phyloP scores from a whole-genome alignment of 2,329 filamentous ascomycete genomes.

The Leptographium galeiforme region DNA sequence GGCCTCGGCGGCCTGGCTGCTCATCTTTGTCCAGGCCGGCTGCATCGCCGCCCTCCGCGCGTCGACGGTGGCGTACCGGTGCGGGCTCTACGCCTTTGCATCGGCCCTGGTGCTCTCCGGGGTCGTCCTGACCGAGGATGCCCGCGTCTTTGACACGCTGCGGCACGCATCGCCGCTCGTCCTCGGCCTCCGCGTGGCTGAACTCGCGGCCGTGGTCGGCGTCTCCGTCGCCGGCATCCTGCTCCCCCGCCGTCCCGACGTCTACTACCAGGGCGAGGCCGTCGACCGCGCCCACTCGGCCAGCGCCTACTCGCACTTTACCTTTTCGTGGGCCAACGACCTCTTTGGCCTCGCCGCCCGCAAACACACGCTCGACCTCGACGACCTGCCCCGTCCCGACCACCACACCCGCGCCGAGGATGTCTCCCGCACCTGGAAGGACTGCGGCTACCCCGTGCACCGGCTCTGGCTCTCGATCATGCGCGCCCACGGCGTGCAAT shows the following conservation, averaged over 20 bases:
- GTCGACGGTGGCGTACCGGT: conserved; percentile 36
- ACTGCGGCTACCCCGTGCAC: conserved; percentile 24
- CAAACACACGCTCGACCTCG: conserved; percentile 46
- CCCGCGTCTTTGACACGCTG: conserved; percentile 21
- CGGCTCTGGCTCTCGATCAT: conserved; percentile 49
- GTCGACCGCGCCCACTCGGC: conserved; percentile 53
- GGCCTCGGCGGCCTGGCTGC: conserved; percentile 48
- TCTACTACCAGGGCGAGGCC: conserved; percentile 42
- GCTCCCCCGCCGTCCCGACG: conserved; percentile 54
- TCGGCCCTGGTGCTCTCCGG: conserved; percentile 31
- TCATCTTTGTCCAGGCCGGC: conserved; percentile 38
- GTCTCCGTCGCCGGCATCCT: conserved; percentile 35
- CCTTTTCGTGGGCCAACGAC: conserved; percentile 48
- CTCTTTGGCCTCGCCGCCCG: conserved; percentile 41
- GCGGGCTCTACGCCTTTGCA: conserved; percentile 37
- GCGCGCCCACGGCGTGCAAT: conserved; percentile 38
- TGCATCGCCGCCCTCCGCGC: conserved; percentile 34
- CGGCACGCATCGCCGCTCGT: conserved; percentile 19
- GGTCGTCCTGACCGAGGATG: conserved; percentile 31
- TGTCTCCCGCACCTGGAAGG: conserved; percentile 36
- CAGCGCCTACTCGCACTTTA: conserved; percentile 47
- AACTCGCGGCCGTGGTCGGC: conserved; percentile 30
- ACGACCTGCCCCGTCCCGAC: conserved; percentile 49
- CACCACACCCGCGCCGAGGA: conserved; percentile 38
- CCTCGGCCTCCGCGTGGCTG: conserved; percentile 32